These are phyloP conservation scores for Torulaspora indica DNA, from an alignment of 805 yeast genomes.

Conservation along the genomic window DNA sequence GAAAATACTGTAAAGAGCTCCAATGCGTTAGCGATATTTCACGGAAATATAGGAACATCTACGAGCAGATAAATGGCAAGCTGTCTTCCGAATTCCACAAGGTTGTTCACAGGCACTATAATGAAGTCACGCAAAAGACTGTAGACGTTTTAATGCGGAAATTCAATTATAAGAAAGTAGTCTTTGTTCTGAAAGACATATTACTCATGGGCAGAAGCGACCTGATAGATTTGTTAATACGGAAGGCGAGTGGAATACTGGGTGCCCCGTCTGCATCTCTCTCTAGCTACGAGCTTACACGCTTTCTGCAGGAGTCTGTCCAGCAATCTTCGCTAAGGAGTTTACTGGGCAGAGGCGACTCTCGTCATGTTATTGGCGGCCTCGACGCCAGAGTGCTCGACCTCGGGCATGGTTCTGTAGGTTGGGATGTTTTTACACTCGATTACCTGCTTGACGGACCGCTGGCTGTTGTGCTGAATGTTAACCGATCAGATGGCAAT, in stretches of 20 bases:
- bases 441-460: constrained; percentile 62
- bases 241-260: constrained; percentile 50
- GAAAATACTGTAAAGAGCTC: constrained; percentile 59
- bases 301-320: constrained; percentile 61
- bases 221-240: constrained; percentile 62
- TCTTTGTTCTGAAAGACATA: constrained; percentile 59
- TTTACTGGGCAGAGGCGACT: constrained; percentile 35
- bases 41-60: constrained; percentile 24
- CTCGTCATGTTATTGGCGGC: constrained; percentile 43
- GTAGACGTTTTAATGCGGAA: constrained; percentile 47
- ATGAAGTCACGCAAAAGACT: constrained; percentile 50
- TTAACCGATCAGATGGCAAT: constrained; percentile 41
- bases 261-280: constrained; percentile 58
- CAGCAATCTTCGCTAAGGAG: constrained; percentile 47
- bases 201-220: constrained; percentile 76
- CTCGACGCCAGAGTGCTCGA: constrained; percentile 82
- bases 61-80: constrained; percentile 6
- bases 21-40: constrained; percentile 54
- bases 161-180: constrained; percentile 47
- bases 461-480: constrained; percentile 51
- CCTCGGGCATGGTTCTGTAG: constrained; percentile 64
- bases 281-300: constrained; percentile 61
- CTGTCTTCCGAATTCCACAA: constrained; percentile 28
- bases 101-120: constrained; percentile 43
- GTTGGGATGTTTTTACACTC: constrained; percentile 90